phyloP scores from a whole-genome alignment of 2,329 filamentous ascomycete species.

The Xylaria sp. region DNA sequence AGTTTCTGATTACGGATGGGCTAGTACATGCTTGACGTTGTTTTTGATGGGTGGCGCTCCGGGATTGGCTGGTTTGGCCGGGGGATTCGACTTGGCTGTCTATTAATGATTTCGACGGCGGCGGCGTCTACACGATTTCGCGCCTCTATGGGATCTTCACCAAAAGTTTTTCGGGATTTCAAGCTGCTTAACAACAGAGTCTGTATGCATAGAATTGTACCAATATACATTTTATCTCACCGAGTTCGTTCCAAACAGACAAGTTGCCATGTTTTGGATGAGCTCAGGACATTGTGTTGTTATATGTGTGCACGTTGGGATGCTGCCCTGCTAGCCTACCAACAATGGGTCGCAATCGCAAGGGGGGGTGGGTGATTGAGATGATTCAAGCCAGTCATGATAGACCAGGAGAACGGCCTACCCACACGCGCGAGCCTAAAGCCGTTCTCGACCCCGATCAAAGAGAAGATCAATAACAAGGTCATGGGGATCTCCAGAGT shows the following conservation, averaged over 20 bases:
- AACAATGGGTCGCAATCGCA: conserved; percentile 24
- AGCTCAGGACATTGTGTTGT: conserved; percentile 3
- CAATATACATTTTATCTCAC: conserved; percentile 18
- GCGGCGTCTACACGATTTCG: conserved; percentile 18
- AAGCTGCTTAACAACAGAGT: conserved; percentile 23
- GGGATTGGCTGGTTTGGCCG: conserved; percentile 28
- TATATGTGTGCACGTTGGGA: conserved; percentile 20
- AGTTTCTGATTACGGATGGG: conserved; percentile 25
- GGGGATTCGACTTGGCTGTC: conserved; percentile 22
- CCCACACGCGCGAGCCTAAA: too few species aligned
- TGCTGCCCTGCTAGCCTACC: conserved; percentile 12
- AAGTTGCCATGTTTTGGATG: not conserved
- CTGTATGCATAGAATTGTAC: conserved; percentile 27
- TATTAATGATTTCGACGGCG: conserved; percentile 23
- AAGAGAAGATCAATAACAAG: not conserved
- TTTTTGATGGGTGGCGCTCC: conserved; percentile 31
- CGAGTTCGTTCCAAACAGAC: conserved; percentile 6
- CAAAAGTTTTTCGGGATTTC: conserved; percentile 19
- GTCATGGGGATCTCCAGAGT: not conserved
- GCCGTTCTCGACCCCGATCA: too few species aligned
- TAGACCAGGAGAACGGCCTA: not conserved
- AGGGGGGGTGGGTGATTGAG: not conserved
- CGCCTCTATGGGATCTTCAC: conserved; percentile 23
- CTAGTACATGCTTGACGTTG: conserved; percentile 28
- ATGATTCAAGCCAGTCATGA: conserved; percentile 3